Evolutionary conservation across 2,329 filamentous ascomycete species (phyloP), one percentile per base, ranked within the genome.

Genomic region (Aureobasidium leucospermi): DNA sequence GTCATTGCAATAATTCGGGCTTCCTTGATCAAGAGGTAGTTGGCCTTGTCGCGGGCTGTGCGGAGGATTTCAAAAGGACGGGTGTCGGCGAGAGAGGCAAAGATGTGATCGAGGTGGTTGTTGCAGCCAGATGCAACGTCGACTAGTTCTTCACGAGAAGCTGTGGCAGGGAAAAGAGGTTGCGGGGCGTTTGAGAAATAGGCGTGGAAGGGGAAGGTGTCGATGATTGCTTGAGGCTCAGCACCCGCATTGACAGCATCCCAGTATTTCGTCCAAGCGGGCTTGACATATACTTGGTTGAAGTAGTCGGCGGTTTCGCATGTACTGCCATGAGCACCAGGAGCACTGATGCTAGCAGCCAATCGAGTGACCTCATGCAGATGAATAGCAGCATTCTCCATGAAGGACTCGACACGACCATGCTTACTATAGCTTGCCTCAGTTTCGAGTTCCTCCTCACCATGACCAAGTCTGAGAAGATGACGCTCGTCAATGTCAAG

Each of bases 1-100:
- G 94, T 99, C 95, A 99, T 99, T 60, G 94, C 95, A 64, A 99
- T 87, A 63, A 99, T 94, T 38, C 94, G 87, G n/a, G 95, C 95
- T 74, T 97, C 93, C 68, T 91, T 96, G 6, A 91, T 88, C 36
- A 99, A 82, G 6, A 99, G 84, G 69, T 99, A 99, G 72, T 97
- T 97, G 55, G 92, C 88, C 76, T 95, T 96, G 71, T 99, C 94
- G 38, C 89, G 86, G 64, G 92, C 89, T 59, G 88, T 87, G 55
- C 91, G 85, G 59, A 99, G 76, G 53, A 99, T 92, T 75, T 99
- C 94, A 69, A 99, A 99, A 0, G 94, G 95, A 66, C 92, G 83
- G 47, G 96, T 93, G 69, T 97, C 92, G 65, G 92, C 90, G 49
- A 99, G 79, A 71, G 97, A 91, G 0, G 88, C 85, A 70, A 99